Percentiles rank a stretch among this genome's conserved stretches.
Evolutionary conservation across 1,284 basidiomycete genomes (phyloP).

Genomic region (Cryptococcus sp.): DNA sequence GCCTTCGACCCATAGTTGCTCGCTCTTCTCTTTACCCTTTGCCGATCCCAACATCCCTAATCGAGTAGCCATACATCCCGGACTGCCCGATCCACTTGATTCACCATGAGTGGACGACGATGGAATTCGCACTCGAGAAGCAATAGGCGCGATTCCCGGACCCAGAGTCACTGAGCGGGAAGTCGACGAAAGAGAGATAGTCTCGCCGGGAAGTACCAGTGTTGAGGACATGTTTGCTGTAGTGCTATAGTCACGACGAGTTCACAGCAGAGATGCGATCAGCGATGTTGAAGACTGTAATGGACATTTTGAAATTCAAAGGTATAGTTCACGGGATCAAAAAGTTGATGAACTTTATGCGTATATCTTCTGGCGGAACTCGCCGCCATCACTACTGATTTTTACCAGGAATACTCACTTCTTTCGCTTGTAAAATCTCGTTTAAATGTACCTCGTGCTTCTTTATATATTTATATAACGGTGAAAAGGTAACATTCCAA

Average conservation of each 20-base stretch:
- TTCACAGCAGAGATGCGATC: background rate
- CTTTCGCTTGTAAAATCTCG: no score
- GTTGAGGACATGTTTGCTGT: slow-evolving; percentile 17
- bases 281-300: background rate
- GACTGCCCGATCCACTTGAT: slow-evolving; percentile 11
- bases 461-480: no score
- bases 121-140: slow-evolving; percentile 14
- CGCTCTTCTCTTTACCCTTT: slow-evolving; percentile 38
- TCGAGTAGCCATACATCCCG: slow-evolving; percentile 34
- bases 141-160: slow-evolving; percentile 41
- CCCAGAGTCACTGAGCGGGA: slow-evolving; percentile 40
- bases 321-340: no score
- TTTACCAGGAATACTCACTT: no score
- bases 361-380: no score
- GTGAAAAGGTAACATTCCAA: no score
- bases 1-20: slow-evolving; percentile 49
- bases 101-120: slow-evolving; percentile 4
- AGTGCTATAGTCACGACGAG: background rate
- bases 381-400: no score
- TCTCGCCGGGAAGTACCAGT: slow-evolving; percentile 49
- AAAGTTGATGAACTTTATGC: no score
- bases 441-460: no score
- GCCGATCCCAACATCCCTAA: slow-evolving; percentile 39
- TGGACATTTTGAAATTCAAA: no score
- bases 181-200: slow-evolving; percentile 34